phyloP scores from a whole-genome alignment of 2,329 filamentous ascomycete genomes.

The Alternaria sp. region DNA sequence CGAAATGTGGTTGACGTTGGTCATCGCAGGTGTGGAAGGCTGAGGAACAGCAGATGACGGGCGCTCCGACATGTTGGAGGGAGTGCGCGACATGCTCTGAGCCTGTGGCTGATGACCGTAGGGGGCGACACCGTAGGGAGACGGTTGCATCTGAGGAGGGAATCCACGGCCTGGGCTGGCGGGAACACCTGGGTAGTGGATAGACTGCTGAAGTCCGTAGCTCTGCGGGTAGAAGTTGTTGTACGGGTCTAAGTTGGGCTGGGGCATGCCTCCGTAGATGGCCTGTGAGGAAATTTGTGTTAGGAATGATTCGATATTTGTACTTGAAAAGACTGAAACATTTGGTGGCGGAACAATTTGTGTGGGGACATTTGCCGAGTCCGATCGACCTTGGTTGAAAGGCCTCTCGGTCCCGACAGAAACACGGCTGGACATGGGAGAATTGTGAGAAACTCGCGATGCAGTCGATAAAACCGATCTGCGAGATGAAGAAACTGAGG shows the following conservation, averaged over 20 bases:
- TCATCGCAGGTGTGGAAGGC: slow-evolving; percentile 61
- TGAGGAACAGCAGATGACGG: slow-evolving; percentile 67
- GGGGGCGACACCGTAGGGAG: slow-evolving; percentile 57
- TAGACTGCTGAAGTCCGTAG: slow-evolving; percentile 53
- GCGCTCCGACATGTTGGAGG: slow-evolving; percentile 62
- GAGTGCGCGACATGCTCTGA: slow-evolving; percentile 70
- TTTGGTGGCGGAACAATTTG: not conserved
- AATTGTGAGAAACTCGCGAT: slow-evolving; percentile 19
- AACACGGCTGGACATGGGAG: slow-evolving; percentile 12
- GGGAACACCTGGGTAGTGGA: slow-evolving; percentile 55
- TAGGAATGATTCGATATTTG: slow-evolving; percentile 76
- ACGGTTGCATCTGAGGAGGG: slow-evolving; percentile 52
- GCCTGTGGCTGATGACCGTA: slow-evolving; percentile 65
- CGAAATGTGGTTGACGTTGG: slow-evolving; percentile 50
- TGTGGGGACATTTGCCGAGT: slow-evolving; percentile 33
- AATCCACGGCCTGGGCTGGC: slow-evolving; percentile 55
- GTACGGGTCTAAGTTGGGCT: slow-evolving; percentile 52
- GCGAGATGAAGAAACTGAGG: slow-evolving; percentile 25
- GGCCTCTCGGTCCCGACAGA: slow-evolving; percentile 22
- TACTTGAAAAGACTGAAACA: slow-evolving; percentile 61
- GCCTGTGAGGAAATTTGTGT: slow-evolving; percentile 70
- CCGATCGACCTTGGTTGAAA: slow-evolving; percentile 22
- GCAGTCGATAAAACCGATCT: slow-evolving; percentile 22
- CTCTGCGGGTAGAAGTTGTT: slow-evolving; percentile 55
- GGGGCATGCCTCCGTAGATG: slow-evolving; percentile 61